phyloP scores from a whole-genome alignment of 2,329 filamentous ascomycete genomes.

The Aurifilum marmelostoma region DNA sequence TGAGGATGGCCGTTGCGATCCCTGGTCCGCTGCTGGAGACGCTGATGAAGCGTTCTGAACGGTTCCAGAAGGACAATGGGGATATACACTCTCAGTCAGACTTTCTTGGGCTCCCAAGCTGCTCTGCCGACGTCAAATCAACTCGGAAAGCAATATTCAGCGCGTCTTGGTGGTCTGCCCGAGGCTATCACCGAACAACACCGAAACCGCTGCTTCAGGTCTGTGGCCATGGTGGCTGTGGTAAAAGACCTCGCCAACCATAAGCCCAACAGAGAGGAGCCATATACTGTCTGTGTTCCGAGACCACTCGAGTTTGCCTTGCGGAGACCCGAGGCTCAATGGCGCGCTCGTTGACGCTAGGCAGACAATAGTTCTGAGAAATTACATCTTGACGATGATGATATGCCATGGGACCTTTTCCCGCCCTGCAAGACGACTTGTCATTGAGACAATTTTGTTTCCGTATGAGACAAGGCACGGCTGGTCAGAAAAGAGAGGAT shows the following conservation, averaged over 20 bases:
- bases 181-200: not conserved
- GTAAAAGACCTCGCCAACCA: not conserved
- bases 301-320: no score
- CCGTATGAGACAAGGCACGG: no score
- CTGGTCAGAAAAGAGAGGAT: no score
- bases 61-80: not conserved
- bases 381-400: no score
- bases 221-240: not conserved
- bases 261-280: not conserved
- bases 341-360: no score
- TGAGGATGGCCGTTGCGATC: not conserved
- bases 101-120: not conserved
- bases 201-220: no score
- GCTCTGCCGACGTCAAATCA: not conserved
- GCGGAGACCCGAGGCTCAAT: no score
- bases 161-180: not conserved
- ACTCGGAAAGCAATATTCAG: not conserved
- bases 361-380: no score
- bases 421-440: no score
- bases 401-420: no score
- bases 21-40: not conserved
- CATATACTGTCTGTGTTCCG: constrained; percentile 2
- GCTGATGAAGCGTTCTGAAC: not conserved
- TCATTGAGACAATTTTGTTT: no score
- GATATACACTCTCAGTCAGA: not conserved